Evolutionary conservation across 345 rosid species (phyloP).

Genomic region (Boechera stricta): DNA sequence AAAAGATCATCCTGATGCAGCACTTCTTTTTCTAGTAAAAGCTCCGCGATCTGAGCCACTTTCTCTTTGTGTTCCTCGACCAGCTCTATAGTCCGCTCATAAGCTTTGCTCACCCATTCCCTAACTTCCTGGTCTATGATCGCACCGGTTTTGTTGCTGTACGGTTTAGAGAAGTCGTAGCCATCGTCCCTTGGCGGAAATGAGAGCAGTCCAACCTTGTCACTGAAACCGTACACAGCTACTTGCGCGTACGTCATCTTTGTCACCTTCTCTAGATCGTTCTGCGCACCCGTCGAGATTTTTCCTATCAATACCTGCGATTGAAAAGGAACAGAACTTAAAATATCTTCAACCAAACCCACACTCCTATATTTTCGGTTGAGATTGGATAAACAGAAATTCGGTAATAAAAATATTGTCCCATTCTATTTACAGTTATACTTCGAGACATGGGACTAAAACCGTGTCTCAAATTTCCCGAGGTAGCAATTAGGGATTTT

Average conservation of each 20-base stretch:
- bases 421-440: background rate
- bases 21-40: slow-evolving; percentile 85
- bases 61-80: slow-evolving; percentile 78
- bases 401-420: background rate
- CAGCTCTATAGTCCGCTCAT: slow-evolving; percentile 61
- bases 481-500: background rate
- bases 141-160: slow-evolving; percentile 89
- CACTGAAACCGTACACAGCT: slow-evolving; percentile 94
- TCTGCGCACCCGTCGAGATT: slow-evolving; percentile 95
- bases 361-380: background rate
- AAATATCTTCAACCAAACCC: background rate
- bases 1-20: slow-evolving; percentile 80
- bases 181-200: slow-evolving; percentile 84
- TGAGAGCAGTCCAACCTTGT: slow-evolving; percentile 93
- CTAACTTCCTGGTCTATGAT: slow-evolving; percentile 85
- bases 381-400: background rate
- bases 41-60: slow-evolving; percentile 81
- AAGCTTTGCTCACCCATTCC: slow-evolving; percentile 89
- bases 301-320: slow-evolving; percentile 80
- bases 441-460: background rate
- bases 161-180: slow-evolving; percentile 80
- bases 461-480: background rate
- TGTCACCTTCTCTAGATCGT: slow-evolving; percentile 95
- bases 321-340: background rate
- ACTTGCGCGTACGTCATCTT: slow-evolving; percentile 97